Base-by-base conservation (phyloP, 495 filamentous ascomycete genomes). In the Acidiella bohemica region DNA sequence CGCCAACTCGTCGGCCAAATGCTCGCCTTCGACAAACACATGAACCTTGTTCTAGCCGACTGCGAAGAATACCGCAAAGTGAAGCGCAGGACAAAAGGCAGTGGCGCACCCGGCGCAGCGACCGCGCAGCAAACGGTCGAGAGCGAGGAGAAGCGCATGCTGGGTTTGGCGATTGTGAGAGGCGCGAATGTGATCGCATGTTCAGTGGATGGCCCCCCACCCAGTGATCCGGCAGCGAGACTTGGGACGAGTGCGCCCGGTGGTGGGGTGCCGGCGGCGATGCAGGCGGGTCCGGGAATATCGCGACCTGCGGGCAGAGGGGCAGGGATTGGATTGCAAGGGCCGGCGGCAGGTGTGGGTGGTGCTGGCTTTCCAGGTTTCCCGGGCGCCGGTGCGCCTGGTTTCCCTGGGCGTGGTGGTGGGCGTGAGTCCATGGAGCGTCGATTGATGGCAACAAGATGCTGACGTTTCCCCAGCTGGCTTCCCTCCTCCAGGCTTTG, bases 21-120 rank as follows among this genome's bases (percentile, higher is more conserved):
- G 80, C 72, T 96, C 41, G 88, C 88, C 36, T 96, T 94, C 54
- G 88, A 96, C 62, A 94, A 93, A 84, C 90, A 96, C 61, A 95
- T 96, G 92, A 99, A 99, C 62, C 76, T 99, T 45, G 90, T 99
- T 44, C 77, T 99, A 33, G 92, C 88, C 58, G 90, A 99, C 56
- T 95, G 92, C 56, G 90, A 99, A 73, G 90, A 99, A 63, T 96
- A 95, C 63, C 87, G 90, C 54, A 81, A 81, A 51, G 83, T 88
- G 44, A 93, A 90, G 67, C 76, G 84, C 57, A 94, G 87, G 69
- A 64, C 71, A 31, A 93, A 93, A 67, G 60, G 68, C 21, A 62
- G 64, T 46, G 63, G 75, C 29, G 76, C 85, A 47, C 81, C 81
- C 11, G 79, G 81, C 39, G 67, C 65, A 24, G 51, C 61, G 17